Evolutionary conservation across 148 eudicot species (phyloP), one percentile per base, ranked within the genome.

Genomic region (Heliamphora exappendiculata): DNA sequence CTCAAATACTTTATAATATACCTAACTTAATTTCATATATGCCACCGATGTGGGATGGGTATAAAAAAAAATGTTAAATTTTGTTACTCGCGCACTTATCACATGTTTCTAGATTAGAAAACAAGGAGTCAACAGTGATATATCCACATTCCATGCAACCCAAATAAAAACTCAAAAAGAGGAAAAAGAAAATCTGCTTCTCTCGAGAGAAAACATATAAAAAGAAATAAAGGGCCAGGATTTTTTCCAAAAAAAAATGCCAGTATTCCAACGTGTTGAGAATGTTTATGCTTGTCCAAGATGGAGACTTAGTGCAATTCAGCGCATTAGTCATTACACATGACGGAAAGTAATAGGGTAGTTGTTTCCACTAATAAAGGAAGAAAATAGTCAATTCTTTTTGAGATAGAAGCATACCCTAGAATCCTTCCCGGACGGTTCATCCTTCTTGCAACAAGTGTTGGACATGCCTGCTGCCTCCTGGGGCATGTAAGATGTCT

Each of bases 341-440:
- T 13, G 45, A 65, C 19, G 41, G 29, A 33, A 3, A 10, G 17
- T 4, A n/a, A n/a, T n/a, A n/a, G 24, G 9, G 62, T 5, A 1
- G 2, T 22, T 24, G 14, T 26, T 7, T 24, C 7, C 29, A 57
- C 1, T 5, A 57, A 57, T 5, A 57, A 7, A 28, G 8, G 4
- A n/a, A 36, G 47, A 34, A 31, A 47, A 50, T 19, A 51, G 10
- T 5, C 70, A 65, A 4, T 11, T 22, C 24, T 37, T 7, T n/a
- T n/a, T 10, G 29, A 45, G 28, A 37, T 9, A 67, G 69, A 19
- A 70, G 53, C 88, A 77, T 84, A 89, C 92, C 73, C 70, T 81
- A 54, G 82, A 65, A 50, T 82, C 90, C 72, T 85, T 87, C 71
- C 76, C 69, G 60, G 79, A 67, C 9, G 63, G 78, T 33, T 86